phyloP scores from a whole-genome alignment of 495 filamentous ascomycete species.

The Chaetomium cochliodes region DNA sequence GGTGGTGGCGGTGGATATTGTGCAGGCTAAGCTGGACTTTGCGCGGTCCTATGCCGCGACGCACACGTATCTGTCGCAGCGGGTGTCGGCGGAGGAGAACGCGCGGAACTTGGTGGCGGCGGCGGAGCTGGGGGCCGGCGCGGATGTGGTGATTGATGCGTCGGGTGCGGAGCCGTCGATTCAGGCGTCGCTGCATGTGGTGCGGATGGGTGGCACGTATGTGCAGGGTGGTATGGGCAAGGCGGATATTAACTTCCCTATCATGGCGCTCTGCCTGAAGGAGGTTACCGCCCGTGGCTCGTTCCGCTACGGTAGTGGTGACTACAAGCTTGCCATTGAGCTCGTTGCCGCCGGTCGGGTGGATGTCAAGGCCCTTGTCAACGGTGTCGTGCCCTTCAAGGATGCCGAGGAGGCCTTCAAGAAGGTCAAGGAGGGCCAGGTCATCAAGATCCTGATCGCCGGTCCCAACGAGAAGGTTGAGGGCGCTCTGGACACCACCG shows the following conservation, averaged over 20 bases:
- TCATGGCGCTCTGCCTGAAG: slow-evolving; percentile 74
- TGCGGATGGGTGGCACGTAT: slow-evolving; percentile 72
- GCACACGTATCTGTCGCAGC: slow-evolving; percentile 59
- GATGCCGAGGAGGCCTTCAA: slow-evolving; percentile 76
- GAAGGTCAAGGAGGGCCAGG: slow-evolving; percentile 70
- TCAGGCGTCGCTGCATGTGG: slow-evolving; percentile 67
- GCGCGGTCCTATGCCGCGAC: slow-evolving; percentile 66
- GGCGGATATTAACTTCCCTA: slow-evolving; percentile 74
- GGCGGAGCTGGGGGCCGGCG: slow-evolving; percentile 56
- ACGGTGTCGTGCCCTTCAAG: slow-evolving; percentile 65
- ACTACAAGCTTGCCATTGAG: slow-evolving; percentile 74
- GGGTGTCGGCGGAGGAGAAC: slow-evolving; percentile 60
- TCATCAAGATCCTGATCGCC: slow-evolving; percentile 81
- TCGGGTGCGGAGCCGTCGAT: slow-evolving; percentile 76
- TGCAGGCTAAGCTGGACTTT: slow-evolving; percentile 66
- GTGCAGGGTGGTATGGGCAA: slow-evolving; percentile 86
- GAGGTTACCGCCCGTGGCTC: slow-evolving; percentile 78
- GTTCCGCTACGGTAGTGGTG: slow-evolving; percentile 80
- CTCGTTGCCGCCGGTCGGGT: slow-evolving; percentile 63
- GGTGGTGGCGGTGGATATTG: slow-evolving; percentile 75
- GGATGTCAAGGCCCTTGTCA: slow-evolving; percentile 69
- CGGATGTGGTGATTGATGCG: slow-evolving; percentile 80
- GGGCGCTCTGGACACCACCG: slow-evolving; percentile 25
- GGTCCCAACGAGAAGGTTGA: slow-evolving; percentile 59
- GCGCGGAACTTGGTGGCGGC: slow-evolving; percentile 56